Percentiles rank a stretch among this genome's conserved stretches.
Evolutionary conservation across 331 rosid species (phyloP).

Genomic region (Quercus phellos): DNA sequence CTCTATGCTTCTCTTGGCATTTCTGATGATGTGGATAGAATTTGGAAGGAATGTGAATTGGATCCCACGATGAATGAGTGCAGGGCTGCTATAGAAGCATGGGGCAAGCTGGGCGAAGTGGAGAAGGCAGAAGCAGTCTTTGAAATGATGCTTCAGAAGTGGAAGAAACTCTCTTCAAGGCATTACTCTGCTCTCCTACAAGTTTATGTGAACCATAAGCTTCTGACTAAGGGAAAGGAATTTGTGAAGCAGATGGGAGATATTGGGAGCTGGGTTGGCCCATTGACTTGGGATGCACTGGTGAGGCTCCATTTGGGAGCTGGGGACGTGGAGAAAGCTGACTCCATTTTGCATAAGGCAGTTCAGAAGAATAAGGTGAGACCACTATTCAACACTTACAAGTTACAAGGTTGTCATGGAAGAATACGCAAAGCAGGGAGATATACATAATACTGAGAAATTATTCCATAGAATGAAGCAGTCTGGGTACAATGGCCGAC

Average conservation of each 20-base stretch:
- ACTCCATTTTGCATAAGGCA: slow-evolving; percentile 13
- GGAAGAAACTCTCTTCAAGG: slow-evolving; percentile 20
- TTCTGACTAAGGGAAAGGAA: slow-evolving; percentile 22
- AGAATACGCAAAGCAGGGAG: slow-evolving; percentile 18
- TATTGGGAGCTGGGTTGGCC: slow-evolving; percentile 18
- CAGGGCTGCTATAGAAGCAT: slow-evolving; percentile 19
- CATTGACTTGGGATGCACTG: slow-evolving; percentile 24
- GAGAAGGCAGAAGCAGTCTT: slow-evolving; percentile 24
- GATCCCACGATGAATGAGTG: slow-evolving; percentile 8
- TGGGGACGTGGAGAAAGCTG: slow-evolving; percentile 18
- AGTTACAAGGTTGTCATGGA: slow-evolving; percentile 10
- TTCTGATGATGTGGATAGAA: slow-evolving; percentile 19
- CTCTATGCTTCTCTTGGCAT: slow-evolving; percentile 29
- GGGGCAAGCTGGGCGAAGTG: slow-evolving; percentile 22
- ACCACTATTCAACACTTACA: slow-evolving; percentile 10
- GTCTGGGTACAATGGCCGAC: slow-evolving; percentile 2
- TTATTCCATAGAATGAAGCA: slow-evolving; percentile 15
- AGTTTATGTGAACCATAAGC: slow-evolving; percentile 21
- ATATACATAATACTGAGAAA: slow-evolving; percentile 24
- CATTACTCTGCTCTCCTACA: slow-evolving; percentile 11
- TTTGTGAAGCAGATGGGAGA: slow-evolving; percentile 11
- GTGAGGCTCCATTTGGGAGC: slow-evolving; percentile 19
- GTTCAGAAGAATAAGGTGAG: background rate
- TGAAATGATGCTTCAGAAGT: slow-evolving; percentile 11
- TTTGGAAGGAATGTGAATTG: slow-evolving; percentile 19